Base-by-base conservation (phyloP, 495 filamentous ascomycete species). In the Aeminium ludgeri region DNA sequence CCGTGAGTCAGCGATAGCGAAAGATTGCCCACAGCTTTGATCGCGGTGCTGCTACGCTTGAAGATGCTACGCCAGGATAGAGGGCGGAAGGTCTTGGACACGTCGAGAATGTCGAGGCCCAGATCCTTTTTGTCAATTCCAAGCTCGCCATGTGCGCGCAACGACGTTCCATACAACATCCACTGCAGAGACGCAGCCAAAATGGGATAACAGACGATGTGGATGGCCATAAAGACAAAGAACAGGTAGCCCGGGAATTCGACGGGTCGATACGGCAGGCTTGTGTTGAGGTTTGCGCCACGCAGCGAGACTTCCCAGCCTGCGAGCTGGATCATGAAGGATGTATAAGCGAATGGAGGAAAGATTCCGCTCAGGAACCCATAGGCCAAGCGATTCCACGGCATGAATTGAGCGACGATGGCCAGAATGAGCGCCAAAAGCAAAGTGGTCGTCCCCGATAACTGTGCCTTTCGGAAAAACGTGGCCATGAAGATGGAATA, bases 1-100 rank as follows among this genome's bases (percentile, higher is more conserved):
- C 85, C 84, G 40, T 74, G 72, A 12, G 69, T 59, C 7, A 80
- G 72, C 18, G 60, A 63, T 18, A 93, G 59, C 3, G 68, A 70
- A 13, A 93, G 61, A 31, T 69, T 53, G 39, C 81, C 63, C n/a
- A 93, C 85, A 2, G 85, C 85, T 7, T 74, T 54, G 0, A 91
- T 82, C 2, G 68, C 68, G n/a, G 20, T 23, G 18, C 36, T n/a
- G 8, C 18, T 2, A 2, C 2, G 13, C 8, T 6, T 5, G 11
- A 27, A 23, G 7, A 17, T 27, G 6, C 16, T 25, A 38, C 20
- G 36, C 18, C 11, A 23, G 18, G 18, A 38, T 7, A 25, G 12
- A 7, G 18, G 10, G 10, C 13, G 2, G 19, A 25, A 38, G 75
- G 67, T 34, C 65, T 68, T 17, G 47, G 40, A 10, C 61, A 91